Conservation (phyloP, 805 yeast genomes). For the Saccharomycopsis javanensis region DNA sequence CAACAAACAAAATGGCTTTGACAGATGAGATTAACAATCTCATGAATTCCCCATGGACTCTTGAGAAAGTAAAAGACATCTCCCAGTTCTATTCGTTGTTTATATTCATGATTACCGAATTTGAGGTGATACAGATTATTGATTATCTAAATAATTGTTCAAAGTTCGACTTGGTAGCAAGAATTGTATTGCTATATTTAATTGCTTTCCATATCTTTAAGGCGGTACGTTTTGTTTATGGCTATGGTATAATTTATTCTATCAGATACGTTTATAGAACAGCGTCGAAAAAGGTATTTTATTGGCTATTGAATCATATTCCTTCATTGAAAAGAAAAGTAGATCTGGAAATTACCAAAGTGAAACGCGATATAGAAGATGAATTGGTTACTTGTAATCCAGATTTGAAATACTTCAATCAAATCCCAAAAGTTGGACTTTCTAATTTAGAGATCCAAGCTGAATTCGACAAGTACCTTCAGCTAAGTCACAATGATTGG, state of each 20-base stretch:
- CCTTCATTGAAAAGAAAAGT: constrained; percentile 51
- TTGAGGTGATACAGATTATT: constrained; percentile 3
- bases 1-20: not conserved
- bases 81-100: constrained; percentile 1
- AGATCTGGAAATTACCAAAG: constrained; percentile 45
- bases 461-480: constrained; percentile 41
- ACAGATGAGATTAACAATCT: not conserved
- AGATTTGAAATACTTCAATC: constrained; percentile 33
- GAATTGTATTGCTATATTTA: constrained; percentile 8
- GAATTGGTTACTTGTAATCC: constrained; percentile 48
- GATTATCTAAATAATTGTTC: constrained; percentile 3
- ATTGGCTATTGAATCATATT: constrained; percentile 28
- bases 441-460: constrained; percentile 34
- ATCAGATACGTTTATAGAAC: constrained; percentile 19
- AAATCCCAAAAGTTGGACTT: constrained; percentile 55
- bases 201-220: not conserved
- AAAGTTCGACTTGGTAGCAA: constrained; percentile 3
- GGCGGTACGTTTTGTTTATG: constrained; percentile 16
- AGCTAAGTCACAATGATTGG: constrained; percentile 68
- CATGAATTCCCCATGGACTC: not conserved
- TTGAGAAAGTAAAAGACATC: not conserved
- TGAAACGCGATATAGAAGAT: constrained; percentile 41
- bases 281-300: constrained; percentile 25
- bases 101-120: constrained; percentile 1
- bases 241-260: constrained; percentile 21